phyloP scores from a whole-genome alignment of 345 rosid species.

The thale cress (Arabidopsis thaliana) region TAIR10.1 NC_003074.8:20312001-20312500 shows the following conservation, averaged over 20 bases:
- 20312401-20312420: constrained; percentile 72
- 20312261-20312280: constrained; percentile 88
- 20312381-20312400: constrained; percentile 78
- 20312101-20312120: constrained; percentile 87
- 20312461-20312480: constrained; percentile 94
- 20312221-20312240: constrained; percentile 59
- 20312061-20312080: constrained; percentile 56
- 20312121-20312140: constrained; percentile 94
- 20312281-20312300: constrained; percentile 51
- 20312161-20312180: constrained; percentile 12
- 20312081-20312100: constrained; percentile 61
- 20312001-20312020: background rate
- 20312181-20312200: constrained; percentile 8
- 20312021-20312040: background rate
- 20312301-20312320: background rate
- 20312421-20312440: constrained; percentile 60
- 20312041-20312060: constrained; percentile 12
- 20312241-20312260: constrained; percentile 90
- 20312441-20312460: constrained; percentile 77
- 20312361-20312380: constrained; percentile 83
- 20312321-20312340: background rate
- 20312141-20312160: constrained; percentile 1
- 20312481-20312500: constrained; percentile 90
- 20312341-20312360: constrained; percentile 63
- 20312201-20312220: constrained; percentile 2